phyloP scores from a whole-genome alignment of 2,329 filamentous ascomycete genomes.

The Talaromyces sp. region DNA sequence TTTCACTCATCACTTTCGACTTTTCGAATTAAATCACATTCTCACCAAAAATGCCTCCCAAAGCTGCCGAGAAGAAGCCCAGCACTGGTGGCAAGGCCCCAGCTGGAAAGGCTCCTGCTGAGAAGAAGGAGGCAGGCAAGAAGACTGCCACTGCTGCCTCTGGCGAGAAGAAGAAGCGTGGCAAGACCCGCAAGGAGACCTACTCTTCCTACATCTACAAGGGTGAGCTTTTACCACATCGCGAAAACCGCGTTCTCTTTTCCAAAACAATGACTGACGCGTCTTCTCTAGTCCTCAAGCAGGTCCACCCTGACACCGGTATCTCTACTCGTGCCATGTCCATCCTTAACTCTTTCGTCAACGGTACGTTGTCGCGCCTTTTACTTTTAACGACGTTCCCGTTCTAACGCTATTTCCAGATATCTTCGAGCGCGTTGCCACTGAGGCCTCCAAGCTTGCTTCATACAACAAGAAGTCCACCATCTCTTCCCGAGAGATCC shows the following conservation, averaged over 20 bases:
- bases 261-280: conserved; percentile 32
- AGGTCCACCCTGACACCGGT: conserved; percentile 99
- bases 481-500: conserved; percentile 98
- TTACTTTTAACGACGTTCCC: not conserved
- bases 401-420: conserved; percentile 51
- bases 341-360: conserved; percentile 99
- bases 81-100: conserved; percentile 87
- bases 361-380: conserved; percentile 60
- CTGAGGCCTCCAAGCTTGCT: conserved; percentile 97
- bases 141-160: conserved; percentile 82
- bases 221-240: too few species aligned
- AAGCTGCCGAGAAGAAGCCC: conserved; percentile 98
- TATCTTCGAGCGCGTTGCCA: conserved; percentile 98
- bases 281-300: conserved; percentile 78
- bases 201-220: conserved; percentile 99
- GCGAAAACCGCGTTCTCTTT: conserved; percentile 4
- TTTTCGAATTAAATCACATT: conserved; percentile 28
- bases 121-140: conserved; percentile 99
- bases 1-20: conserved; percentile 27
- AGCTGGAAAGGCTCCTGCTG: conserved; percentile 72
- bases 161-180: conserved; percentile 99
- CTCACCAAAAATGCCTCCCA: conserved; percentile 79
- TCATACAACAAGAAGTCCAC: conserved; percentile 99
- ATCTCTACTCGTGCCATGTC: conserved; percentile 99
- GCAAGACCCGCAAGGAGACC: conserved; percentile 99